Evolutionary conservation across 495 filamentous ascomycete genomes (phyloP), one percentile per base, ranked within the genome.

Genomic region (Annulohypoxylon maeteangense): DNA sequence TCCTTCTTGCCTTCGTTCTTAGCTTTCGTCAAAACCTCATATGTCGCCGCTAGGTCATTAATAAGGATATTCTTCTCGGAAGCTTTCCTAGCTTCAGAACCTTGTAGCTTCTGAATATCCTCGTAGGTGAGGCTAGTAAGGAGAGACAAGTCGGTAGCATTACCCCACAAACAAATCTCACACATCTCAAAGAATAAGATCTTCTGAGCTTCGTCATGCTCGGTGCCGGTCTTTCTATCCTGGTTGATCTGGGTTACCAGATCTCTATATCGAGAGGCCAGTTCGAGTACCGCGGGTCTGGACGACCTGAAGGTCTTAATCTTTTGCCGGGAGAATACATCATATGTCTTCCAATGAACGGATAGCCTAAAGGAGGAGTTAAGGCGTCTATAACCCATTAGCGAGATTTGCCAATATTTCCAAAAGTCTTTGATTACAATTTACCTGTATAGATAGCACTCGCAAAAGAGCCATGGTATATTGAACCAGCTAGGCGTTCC

Each of bases 131-230:
- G 87, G 66, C 88, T 92, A 0, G 94, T 97, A 38, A 98, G 83
- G 42, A 98, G 90, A 0, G 93, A 97, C 16, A 98, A 85, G 71
- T 98, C 96, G 0, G 95, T 98, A 4, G 96, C 95, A 79, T 99
- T 98, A 7, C 95, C 96, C 95, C 95, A 98, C 18, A 98, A 87
- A 75, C 95, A 98, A 69, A 98, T 95, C 82, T 98, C 93, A 80
- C 90, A 94, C 91, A 98, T 97, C 78, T 98, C 95, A 2, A 82
- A 86, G 79, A 99, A 99, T 16, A 98, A 79, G 0, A 94, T 76
- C 68, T 87, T 86, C 67, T 96, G 91, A 0, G 91, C 90, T 65
- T 92, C 85, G 25, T 90, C 90, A 58, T 86, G 57, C 50, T 68
- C 91, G 80, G 59, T 86, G 79, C 14, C 81, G 29, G n/a, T 79